Evolutionary conservation across 169 alveolate genomes (phyloP), one percentile per base, ranked within the genome.

Genomic region (Plasmodium gonderi): DNA sequence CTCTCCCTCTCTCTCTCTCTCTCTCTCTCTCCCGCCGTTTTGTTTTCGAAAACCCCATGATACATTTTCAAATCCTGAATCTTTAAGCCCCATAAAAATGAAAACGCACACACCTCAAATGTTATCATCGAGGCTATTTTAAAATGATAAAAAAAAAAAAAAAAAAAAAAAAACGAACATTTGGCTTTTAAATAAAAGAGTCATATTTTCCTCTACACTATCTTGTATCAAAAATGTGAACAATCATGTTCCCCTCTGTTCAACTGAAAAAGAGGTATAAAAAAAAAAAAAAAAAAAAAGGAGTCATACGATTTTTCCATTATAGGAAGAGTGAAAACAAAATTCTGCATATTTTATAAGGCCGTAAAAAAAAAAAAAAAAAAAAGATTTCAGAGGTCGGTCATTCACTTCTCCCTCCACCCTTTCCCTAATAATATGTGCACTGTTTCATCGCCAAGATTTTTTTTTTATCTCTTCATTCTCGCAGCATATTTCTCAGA

Each of bases 241-340:
- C 1, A 31, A 85, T 9, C 29, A 85, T 85, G 92, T 85, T 85
- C 17, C 92, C 92, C 26, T 45, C 92, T 17, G 92, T 85, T 51
- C 92, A 85, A 26, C 40, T 85, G 45, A 85, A 75, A 45, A 85
- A 77, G 67, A 83, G 85, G 92, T 83, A 83, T 54, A 26, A 7
- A 74, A n/a, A n/a, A 31, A 33, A 26, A 3, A 11, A 6, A 36
- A 2, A 36, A 20, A 2, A 20, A 60, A 60, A 7, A 33, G 3
- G 23, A 12, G 12, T 69, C 40, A 3, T 3, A n/a, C n/a, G n/a
- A n/a, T n/a, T n/a, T 8, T 20, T 20, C 31, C 31, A 3, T 69
- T 69, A 31, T 38, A 6, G 44, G 23, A 40, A 23, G 51, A 33
- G 79, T 20, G n/a, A 3, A 38, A 29, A 11, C 49, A n/a, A n/a